These are phyloP conservation scores for Ajuga reptans DNA, from an alignment of 305 asterid genomes.

Conservation along the genomic window DNA sequence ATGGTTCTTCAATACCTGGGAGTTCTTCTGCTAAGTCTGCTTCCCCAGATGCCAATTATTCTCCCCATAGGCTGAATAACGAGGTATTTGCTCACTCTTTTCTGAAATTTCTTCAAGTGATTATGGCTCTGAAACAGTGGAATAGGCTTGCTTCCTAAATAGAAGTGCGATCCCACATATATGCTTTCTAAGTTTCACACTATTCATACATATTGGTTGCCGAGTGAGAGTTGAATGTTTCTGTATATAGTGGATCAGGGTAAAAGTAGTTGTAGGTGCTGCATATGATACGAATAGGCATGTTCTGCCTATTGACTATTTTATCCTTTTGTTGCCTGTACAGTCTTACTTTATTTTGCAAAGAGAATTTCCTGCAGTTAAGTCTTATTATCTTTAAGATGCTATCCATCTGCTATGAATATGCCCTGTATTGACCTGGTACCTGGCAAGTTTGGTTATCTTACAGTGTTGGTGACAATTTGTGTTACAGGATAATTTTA, in stretches of 20 bases:
- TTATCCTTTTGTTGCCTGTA: not conserved
- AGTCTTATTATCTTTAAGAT: not conserved
- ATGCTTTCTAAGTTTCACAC: not conserved
- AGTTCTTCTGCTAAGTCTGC: slow-evolving; percentile 39
- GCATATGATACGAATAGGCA: not conserved
- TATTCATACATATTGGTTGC: not conserved
- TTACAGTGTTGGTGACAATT: slow-evolving; percentile 2
- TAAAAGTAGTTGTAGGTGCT: not conserved
- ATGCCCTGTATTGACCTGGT: not conserved
- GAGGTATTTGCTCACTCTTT: slow-evolving; percentile 31
- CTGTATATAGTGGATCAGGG: not conserved
- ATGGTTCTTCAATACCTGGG: slow-evolving; percentile 42
- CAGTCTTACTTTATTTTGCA: not conserved
- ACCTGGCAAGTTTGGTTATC: slow-evolving; percentile 1
- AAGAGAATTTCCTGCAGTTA: not conserved
- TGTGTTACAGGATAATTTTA: slow-evolving; percentile 33
- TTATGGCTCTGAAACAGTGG: not conserved
- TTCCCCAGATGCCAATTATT: slow-evolving; percentile 28
- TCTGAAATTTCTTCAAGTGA: not conserved
- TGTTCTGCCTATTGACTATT: not conserved
- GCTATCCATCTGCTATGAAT: not conserved
- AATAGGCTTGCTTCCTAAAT: not conserved
- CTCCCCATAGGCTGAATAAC: slow-evolving; percentile 24
- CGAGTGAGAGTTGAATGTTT: not conserved
- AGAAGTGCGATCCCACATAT: not conserved